Conservation (phyloP, 371 early-diverging fungal species). For the Haplosporangium sp. region DNA sequence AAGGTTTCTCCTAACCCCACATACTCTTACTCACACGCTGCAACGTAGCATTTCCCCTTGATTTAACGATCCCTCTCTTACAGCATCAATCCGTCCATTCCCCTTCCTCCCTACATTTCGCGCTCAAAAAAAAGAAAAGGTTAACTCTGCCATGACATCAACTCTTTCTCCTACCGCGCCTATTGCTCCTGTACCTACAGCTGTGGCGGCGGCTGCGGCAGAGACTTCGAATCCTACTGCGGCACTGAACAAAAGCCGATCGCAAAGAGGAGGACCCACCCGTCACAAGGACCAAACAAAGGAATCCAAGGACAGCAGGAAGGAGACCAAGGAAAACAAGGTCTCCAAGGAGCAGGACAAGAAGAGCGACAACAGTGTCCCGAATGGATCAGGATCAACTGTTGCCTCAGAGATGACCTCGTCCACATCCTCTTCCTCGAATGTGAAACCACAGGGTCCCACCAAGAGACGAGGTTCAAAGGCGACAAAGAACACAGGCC, state of each 20-base stretch:
- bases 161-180: conserved; percentile 4
- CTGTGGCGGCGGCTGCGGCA: not conserved
- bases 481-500: conserved; percentile 3
- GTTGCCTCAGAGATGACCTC: not conserved
- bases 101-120: not conserved
- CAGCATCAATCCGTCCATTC: not conserved
- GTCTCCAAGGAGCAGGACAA: conserved; percentile 19
- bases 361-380: conserved; percentile 4
- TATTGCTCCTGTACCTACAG: conserved; percentile 3
- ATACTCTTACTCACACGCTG: too few relatives aligned
- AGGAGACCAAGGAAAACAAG: conserved; percentile 13
- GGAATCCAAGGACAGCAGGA: conserved; percentile 12
- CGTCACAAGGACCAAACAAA: conserved; percentile 16
- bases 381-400: not conserved
- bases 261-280: conserved; percentile 10
- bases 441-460: conserved; percentile 10
- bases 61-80: not conserved
- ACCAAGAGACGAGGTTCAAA: conserved; percentile 27
- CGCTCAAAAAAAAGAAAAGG: too few relatives aligned
- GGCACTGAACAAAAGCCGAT: conserved; percentile 7
- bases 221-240: conserved; percentile 2
- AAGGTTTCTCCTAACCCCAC: too few relatives aligned
- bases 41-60: not conserved
- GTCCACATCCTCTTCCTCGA: conserved; percentile 6
- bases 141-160: conserved; percentile 8